A percentile compares a stretch with the other conserved stretches of the same genome.
phyloP scores from a whole-genome alignment of 306 rosid genomes.

The Arachis hypogaea region DNA sequence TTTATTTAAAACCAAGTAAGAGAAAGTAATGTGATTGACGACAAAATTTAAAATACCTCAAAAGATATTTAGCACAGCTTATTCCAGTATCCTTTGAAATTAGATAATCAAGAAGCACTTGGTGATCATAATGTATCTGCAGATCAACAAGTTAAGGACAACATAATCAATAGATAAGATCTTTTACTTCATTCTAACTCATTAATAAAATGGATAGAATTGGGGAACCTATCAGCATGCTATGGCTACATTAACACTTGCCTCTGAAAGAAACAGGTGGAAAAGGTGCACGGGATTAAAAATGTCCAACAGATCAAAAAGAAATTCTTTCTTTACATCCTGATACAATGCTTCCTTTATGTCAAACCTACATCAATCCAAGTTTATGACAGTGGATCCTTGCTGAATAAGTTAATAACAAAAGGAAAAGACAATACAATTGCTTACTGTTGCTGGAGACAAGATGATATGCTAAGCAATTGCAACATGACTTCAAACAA shows the following conservation, averaged over 20 bases:
- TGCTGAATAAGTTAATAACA: constrained; percentile 17
- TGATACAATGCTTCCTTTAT: constrained; percentile 44
- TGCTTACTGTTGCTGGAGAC: constrained; percentile 60
- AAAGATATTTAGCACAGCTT: constrained; percentile 80
- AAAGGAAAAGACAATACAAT: constrained; percentile 32
- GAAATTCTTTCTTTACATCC: constrained; percentile 51
- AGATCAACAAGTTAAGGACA: constrained; percentile 35
- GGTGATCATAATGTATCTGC: constrained; percentile 95
- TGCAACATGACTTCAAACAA: constrained; percentile 82
- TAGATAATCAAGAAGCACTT: constrained; percentile 91
- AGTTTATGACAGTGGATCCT: constrained; percentile 33
- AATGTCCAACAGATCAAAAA: constrained; percentile 56
- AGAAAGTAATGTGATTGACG: not conserved
- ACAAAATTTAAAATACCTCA: constrained; percentile 53
- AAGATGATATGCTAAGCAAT: constrained; percentile 57
- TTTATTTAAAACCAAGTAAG: not conserved
- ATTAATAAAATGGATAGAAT: constrained; percentile 20
- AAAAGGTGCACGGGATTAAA: constrained; percentile 73
- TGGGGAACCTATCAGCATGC: constrained; percentile 10
- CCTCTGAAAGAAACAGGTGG: constrained; percentile 85
- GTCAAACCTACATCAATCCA: constrained; percentile 50
- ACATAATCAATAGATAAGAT: constrained; percentile 16
- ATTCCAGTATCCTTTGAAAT: constrained; percentile 87
- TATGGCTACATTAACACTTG: constrained; percentile 36
- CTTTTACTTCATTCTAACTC: constrained; percentile 4